Base-by-base conservation (phyloP, 2,329 filamentous ascomycete genomes). In the Colletotrichum musae region DNA sequence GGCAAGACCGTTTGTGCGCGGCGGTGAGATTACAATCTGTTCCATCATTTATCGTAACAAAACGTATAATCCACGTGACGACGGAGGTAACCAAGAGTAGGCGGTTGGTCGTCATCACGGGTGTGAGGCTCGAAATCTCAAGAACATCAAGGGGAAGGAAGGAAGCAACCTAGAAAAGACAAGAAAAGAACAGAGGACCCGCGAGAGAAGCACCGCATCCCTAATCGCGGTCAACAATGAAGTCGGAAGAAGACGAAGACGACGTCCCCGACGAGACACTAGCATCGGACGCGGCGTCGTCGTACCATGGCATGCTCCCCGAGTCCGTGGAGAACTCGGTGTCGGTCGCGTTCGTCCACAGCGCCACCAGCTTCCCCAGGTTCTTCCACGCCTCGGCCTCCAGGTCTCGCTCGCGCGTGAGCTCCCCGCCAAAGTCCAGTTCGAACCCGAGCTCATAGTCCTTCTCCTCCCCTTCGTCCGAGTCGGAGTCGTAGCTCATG, bases 321-420 rank as follows among this genome's bases (percentile, higher is more conserved):
- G 56, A 56, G 51, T 66, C 56, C 0, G 62, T 52, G 43, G 48
- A 47, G 36, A 66, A 65, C 43, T 65, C 50, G 21, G 66, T 69
- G 9, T 69, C 66, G 1, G 43, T 39, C 18, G 66, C 66, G 45
- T 69, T 57, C 1, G 66, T 69, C 66, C 66, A 69, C 62, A 59
- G 16, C 24, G 54, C 62, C 21, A 66, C 62, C 26, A 64, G 32
- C 43, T 3, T 36, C 3, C 66, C 66, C 6, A 69, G 66, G 1
- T 66, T 32, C 2, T n/a, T 65, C 18, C 62, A 53, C 28, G 7
- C 13, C 62, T 24, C 32, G n/a, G 51, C 61, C n/a, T 53, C 62
- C n/a, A 69, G 24, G 15, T 69, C 50, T 21, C 59, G 47, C 48
- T 65, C 56, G 5, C 62, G 36, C 4, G 56, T 69, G 50, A 58